Base-by-base conservation (phyloP, 352 stramenopile species). In the Phytopythium mirpurense region DNA sequence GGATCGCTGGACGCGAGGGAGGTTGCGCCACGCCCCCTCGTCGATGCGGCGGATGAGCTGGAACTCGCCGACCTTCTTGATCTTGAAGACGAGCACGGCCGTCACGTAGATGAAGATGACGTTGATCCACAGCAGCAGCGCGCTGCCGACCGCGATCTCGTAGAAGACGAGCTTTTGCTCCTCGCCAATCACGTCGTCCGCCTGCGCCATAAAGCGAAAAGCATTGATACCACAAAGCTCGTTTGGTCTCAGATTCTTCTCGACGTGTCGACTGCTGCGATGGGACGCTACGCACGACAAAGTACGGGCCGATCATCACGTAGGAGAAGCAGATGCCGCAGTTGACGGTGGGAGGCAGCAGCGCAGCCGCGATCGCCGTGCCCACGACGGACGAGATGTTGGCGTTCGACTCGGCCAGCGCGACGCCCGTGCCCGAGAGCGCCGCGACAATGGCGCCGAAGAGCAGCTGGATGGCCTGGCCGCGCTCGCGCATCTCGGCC, bases 351-450 rank as follows among this genome's bases (percentile, higher is more conserved):
- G 84, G 84, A 0, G 84, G 84, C 34, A 95, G 69, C 42, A 95
- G 58, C 24, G 84, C 79, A 12, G 84, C 84, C 10, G 84, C 84
- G 44, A 95, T 95, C n/a, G 82, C 84, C 23, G 79, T 90, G 38
- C 84, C 84, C n/a, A 95, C 84, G n/a, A 95, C 83, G 0, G 84
- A 95, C 29, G 83, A 93, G 48, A 95, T 91, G 52, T 95, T 95
- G 53, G 76, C 77, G 51, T 93, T 95, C 11, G 79, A 93, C 58
- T 95, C 84, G 29, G 84, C 82, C 7, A 95, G 58, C 21, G 83
- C 84, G 34, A 91, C 83, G 18, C 80, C 84, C 3, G 81, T 78
- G 32, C 84, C 84, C 0, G 82, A 92, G 11, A 91, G 57, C 11
- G 84, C 80, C 2, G 84, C 84, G 34, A 95, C 81, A 38, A 92